A percentile compares a stretch with the other conserved stretches of the same genome.
These are phyloP conservation scores for Bremia lactucae DNA, from an alignment of 352 stramenopile species.

Conservation along the genomic window DNA sequence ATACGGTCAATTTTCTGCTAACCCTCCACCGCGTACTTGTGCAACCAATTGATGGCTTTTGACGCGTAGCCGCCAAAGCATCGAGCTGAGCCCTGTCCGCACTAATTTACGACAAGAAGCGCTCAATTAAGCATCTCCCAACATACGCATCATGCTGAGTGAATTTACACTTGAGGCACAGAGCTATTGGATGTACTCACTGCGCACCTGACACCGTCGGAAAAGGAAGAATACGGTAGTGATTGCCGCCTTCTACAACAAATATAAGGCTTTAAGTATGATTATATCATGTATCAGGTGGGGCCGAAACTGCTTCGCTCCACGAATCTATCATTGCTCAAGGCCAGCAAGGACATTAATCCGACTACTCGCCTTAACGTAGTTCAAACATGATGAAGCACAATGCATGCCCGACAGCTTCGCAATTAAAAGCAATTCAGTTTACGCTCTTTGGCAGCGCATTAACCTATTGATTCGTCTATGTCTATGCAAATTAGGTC, in stretches of 20 bases:
- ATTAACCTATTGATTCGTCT: constrained; percentile 21
- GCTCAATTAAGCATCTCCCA: constrained; percentile 48
- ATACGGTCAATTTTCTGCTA: constrained; percentile 58
- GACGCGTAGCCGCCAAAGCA: too few species aligned
- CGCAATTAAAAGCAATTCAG: too few species aligned
- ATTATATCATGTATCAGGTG: constrained; percentile 54
- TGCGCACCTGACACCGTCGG: constrained; percentile 61
- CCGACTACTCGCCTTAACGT: constrained; percentile 4
- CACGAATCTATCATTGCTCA: constrained; percentile 37
- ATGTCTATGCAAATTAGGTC: constrained; percentile 23
- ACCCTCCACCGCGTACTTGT: too few species aligned
- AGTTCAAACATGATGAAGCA: constrained; percentile 8
- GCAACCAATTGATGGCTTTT: too few species aligned
- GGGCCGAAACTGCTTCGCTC: constrained; percentile 49
- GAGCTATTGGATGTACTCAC: constrained; percentile 48
- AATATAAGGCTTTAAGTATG: constrained; percentile 48
- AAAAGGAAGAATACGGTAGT: constrained; percentile 63
- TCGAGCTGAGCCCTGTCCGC: too few species aligned
- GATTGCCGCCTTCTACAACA: constrained; percentile 49
- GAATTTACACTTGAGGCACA: constrained; percentile 36
- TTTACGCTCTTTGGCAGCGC: constrained; percentile 23
- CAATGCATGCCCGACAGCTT: constrained; percentile 5
- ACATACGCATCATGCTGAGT: constrained; percentile 40
- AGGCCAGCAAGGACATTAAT: constrained; percentile 16
- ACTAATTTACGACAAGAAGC: too few species aligned